Percentiles rank a stretch among this genome's conserved stretches.
These are phyloP conservation scores for Sutorius australiensis DNA, from an alignment of 768 basidiomycete genomes.

Conservation along the genomic window DNA sequence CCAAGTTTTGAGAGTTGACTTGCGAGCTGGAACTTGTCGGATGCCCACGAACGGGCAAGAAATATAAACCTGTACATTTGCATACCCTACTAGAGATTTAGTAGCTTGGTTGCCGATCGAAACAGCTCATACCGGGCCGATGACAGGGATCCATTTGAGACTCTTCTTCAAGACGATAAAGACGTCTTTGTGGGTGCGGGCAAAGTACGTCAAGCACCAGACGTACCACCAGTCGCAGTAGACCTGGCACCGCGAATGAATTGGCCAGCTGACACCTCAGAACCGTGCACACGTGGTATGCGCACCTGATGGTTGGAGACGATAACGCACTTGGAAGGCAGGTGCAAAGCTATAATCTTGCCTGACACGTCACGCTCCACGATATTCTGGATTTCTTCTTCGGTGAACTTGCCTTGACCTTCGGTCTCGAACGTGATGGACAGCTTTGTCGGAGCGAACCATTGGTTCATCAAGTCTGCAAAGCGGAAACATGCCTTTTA, in stretches of 20 bases:
- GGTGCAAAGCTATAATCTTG: constrained; percentile 52
- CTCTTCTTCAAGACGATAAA: constrained; percentile 92
- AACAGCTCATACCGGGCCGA: constrained; percentile 71
- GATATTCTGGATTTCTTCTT: constrained; percentile 54
- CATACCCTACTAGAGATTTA: constrained; percentile 60
- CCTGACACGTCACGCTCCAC: constrained; percentile 57
- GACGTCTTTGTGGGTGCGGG: constrained; percentile 64
- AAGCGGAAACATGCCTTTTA: constrained; percentile 1
- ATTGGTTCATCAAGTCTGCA: constrained; percentile 73
- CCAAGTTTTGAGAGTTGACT: constrained; percentile 66
- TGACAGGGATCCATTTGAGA: constrained; percentile 78
- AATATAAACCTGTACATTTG: constrained; percentile 95
- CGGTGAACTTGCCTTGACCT: constrained; percentile 60
- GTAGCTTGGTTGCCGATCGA: background rate
- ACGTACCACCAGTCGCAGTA: constrained; percentile 88
- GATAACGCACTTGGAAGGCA: constrained; percentile 78
- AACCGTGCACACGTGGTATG: background rate
- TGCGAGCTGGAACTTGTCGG: constrained; percentile 69
- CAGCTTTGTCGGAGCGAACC: constrained; percentile 76
- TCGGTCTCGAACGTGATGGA: constrained; percentile 70
- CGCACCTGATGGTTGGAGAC: constrained; percentile 92
- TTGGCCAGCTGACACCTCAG: constrained; percentile 4
- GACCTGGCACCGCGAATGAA: constrained; percentile 38
- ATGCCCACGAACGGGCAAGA: constrained; percentile 85
- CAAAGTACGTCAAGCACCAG: constrained; percentile 78